phyloP scores from a whole-genome alignment of 208 protist species.

The Strigomonas galati region DNA sequence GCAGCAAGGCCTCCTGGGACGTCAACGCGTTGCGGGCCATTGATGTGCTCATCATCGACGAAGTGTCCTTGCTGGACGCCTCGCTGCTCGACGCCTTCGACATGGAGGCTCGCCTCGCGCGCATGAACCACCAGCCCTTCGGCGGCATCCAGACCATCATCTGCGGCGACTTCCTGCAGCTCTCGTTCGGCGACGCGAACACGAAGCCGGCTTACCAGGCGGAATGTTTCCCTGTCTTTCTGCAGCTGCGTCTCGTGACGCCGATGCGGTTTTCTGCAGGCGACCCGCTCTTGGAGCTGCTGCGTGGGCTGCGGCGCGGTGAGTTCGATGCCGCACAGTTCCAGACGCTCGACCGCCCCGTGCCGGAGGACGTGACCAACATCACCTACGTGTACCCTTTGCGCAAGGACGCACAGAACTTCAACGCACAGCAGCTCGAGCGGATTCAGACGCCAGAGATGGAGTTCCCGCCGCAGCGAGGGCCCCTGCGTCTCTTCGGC shows the following conservation, averaged over 20 bases:
- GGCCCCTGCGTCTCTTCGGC: conserved; percentile 67
- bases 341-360: conserved; percentile 41
- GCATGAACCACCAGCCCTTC: conserved; percentile 61
- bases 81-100: conserved; percentile 86
- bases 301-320: conserved; percentile 57
- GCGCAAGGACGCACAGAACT: conserved; percentile 61
- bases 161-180: conserved; percentile 92
- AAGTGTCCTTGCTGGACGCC: conserved; percentile 86
- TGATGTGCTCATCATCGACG: conserved; percentile 92
- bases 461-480: conserved; percentile 68
- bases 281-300: conserved; percentile 57
- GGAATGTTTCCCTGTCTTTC: conserved; percentile 46
- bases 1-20: conserved; percentile 40
- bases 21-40: conserved; percentile 68
- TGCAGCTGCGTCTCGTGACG: conserved; percentile 62
- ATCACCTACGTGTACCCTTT: conserved; percentile 83
- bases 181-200: conserved; percentile 35
- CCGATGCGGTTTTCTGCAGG: conserved; percentile 69
- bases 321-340: conserved; percentile 46
- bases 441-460: conserved; percentile 61
- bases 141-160: conserved; percentile 90
- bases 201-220: conserved; percentile 56
- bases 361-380: conserved; percentile 41
- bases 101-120: conserved; percentile 68
- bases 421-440: conserved; percentile 71